Conservation (phyloP, 257 asterid genomes). For the Solanum infundibuliforme region DNA sequence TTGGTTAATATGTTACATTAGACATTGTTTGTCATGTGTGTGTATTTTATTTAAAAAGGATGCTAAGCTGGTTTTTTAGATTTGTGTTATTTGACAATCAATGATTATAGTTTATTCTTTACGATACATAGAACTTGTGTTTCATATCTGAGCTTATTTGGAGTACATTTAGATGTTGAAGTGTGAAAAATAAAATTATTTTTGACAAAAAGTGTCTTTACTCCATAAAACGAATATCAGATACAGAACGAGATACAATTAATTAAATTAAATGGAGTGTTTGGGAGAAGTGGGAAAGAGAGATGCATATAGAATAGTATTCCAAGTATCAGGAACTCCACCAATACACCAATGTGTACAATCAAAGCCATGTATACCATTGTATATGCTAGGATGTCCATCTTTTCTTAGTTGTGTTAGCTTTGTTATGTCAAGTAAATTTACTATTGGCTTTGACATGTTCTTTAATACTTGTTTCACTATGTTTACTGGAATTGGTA, state of each 20-base stretch:
- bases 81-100: not conserved
- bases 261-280: not conserved
- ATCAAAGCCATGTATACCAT: conserved; percentile 28
- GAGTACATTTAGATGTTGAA: too few species aligned
- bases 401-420: conserved; percentile 52
- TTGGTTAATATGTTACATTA: too few species aligned
- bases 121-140: not conserved
- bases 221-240: not conserved
- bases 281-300: not conserved
- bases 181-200: not conserved
- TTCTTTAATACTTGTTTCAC: conserved; percentile 19
- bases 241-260: not conserved
- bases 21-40: not conserved
- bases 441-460: conserved; percentile 11
- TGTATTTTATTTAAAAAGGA: not conserved
- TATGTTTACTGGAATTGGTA: conserved; percentile 26
- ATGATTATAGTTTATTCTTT: not conserved
- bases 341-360: conserved; percentile 67
- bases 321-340: conserved; percentile 62
- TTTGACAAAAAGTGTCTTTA: rapidly evolving
- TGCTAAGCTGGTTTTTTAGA: rapidly evolving
- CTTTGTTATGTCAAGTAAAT: conserved; percentile 40
- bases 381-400: conserved; percentile 41
- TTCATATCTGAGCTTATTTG: not conserved
- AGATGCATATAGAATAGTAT: conserved; percentile 27